These are phyloP conservation scores for Sphagnum contortum DNA, from an alignment of 225 moss, liverwort and hornwort species.

Conservation along the genomic window DNA sequence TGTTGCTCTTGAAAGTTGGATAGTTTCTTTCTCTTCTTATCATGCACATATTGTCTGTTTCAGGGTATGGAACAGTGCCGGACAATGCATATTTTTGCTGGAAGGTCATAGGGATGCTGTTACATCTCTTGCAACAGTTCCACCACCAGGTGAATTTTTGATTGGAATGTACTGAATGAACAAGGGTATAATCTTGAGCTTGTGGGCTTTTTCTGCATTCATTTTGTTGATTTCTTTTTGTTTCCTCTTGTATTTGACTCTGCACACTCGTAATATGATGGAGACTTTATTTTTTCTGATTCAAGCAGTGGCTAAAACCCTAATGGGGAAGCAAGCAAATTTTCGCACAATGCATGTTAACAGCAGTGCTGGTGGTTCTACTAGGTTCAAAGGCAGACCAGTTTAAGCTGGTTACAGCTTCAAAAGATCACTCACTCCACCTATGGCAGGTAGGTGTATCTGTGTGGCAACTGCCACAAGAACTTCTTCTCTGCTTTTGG, in stretches of 20 bases:
- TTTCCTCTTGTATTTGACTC: not conserved
- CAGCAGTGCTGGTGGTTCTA: too few species aligned
- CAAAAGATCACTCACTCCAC: conserved; percentile 62
- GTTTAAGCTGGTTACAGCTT: conserved; percentile 56
- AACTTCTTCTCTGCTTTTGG: not conserved
- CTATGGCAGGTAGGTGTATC: conserved; percentile 60
- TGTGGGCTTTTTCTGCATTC: not conserved
- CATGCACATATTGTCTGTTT: too few species aligned
- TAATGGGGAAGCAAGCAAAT: not conserved
- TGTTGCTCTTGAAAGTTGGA: too few species aligned
- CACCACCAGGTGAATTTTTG: conserved; percentile 42
- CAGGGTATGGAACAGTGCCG: conserved; percentile 77
- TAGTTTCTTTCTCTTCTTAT: too few species aligned
- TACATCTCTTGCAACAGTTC: conserved; percentile 47
- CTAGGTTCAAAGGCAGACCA: conserved; percentile 44
- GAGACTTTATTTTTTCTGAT: not conserved
- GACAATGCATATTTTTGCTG: conserved; percentile 50
- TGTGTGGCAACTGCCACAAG: not conserved
- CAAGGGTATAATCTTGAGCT: too few species aligned
- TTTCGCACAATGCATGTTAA: too few species aligned
- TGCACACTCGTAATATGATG: not conserved
- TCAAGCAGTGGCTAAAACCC: not conserved
- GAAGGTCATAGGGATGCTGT: conserved; percentile 71
- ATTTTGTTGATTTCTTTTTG: not conserved
- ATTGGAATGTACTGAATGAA: too few species aligned